phyloP scores from a whole-genome alignment of 2,329 filamentous ascomycete genomes.

The Fusarium humuli region DNA sequence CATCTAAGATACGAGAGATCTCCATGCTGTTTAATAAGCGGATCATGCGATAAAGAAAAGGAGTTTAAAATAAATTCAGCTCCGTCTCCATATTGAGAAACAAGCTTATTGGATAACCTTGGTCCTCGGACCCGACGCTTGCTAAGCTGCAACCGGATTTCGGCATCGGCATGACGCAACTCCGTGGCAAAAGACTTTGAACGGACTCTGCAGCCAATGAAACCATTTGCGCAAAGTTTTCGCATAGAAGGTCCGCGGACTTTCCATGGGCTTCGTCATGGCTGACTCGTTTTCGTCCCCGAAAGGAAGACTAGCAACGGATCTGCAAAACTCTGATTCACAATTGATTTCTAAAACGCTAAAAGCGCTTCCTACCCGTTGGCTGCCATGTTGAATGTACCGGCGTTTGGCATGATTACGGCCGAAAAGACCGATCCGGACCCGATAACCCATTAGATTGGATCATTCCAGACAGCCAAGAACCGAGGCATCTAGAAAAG shows the following conservation, averaged over 20 bases:
- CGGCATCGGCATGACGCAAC: conserved; percentile 15
- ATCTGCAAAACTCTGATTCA: neutral
- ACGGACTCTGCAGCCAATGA: neutral
- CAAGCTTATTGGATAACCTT: neutral
- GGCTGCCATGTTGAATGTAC: neutral
- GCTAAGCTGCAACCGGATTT: conserved; percentile 20
- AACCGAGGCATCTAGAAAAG: conserved; percentile 26
- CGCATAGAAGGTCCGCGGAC: conserved; percentile 11
- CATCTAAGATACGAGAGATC: conserved; percentile 29
- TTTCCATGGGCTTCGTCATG: neutral
- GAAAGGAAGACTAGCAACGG: neutral
- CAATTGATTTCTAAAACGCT: neutral
- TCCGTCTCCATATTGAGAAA: conserved; percentile 5
- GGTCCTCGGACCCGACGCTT: neutral
- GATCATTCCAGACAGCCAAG: neutral
- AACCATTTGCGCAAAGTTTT: conserved; percentile 2
- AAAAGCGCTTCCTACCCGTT: neutral
- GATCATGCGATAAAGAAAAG: conserved; percentile 18
- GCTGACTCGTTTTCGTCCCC: neutral
- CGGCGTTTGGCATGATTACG: conserved; percentile 27
- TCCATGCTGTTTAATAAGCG: conserved; percentile 25
- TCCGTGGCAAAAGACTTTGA: conserved; percentile 11
- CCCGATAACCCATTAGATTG: conserved; percentile 13
- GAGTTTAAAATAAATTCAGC: conserved; percentile 5
- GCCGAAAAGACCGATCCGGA: conserved; percentile 36